A percentile compares a stretch with the other conserved stretches of the same genome.
These are phyloP conservation scores for Thielaviopsis euricoi DNA, from an alignment of 2,329 filamentous ascomycete genomes.

Conservation along the genomic window DNA sequence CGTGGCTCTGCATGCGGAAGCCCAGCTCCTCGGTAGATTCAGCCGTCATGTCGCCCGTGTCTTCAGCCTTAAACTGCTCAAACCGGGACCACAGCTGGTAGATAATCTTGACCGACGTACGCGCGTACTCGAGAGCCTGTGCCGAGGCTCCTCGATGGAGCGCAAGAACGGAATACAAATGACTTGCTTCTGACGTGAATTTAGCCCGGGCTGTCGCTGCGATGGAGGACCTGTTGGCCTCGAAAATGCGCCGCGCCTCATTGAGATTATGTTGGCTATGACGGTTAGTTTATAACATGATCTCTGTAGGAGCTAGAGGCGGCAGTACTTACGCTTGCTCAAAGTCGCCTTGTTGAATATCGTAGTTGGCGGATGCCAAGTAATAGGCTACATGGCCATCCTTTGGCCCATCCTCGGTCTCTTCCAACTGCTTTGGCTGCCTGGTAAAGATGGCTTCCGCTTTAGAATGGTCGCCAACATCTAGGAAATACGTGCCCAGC, in stretches of 20 bases:
- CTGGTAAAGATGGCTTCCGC: conserved; percentile 32
- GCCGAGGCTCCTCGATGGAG: conserved; percentile 45
- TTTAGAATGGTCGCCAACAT: conserved; percentile 33
- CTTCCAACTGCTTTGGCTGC: conserved; percentile 35
- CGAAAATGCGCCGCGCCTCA: conserved; percentile 9
- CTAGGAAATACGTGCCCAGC: conserved; percentile 36
- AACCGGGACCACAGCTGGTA: conserved; percentile 39
- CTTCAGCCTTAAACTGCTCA: conserved; percentile 22
- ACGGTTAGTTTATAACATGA: neutral
- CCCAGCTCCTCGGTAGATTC: conserved; percentile 13
- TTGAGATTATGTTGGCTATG: conserved; percentile 7
- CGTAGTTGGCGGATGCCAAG: conserved; percentile 58
- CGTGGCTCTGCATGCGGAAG: conserved; percentile 13
- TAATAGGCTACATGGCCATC: conserved; percentile 32
- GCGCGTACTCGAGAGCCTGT: conserved; percentile 39
- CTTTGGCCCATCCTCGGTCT: conserved; percentile 21
- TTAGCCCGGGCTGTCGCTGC: conserved; percentile 38
- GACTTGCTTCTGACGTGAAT: conserved; percentile 16
- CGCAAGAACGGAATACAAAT: conserved; percentile 48
- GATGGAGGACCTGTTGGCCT: conserved; percentile 9
- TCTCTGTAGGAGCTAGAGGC: neutral
- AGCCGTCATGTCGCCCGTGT: conserved; percentile 15
- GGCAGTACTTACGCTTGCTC: conserved; percentile 36
- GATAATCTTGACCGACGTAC: conserved; percentile 38
- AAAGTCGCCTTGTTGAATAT: conserved; percentile 47